Evolutionary conservation across 495 filamentous ascomycete species (phyloP), one percentile per base, ranked within the genome.

Genomic region (Tuber brumale): DNA sequence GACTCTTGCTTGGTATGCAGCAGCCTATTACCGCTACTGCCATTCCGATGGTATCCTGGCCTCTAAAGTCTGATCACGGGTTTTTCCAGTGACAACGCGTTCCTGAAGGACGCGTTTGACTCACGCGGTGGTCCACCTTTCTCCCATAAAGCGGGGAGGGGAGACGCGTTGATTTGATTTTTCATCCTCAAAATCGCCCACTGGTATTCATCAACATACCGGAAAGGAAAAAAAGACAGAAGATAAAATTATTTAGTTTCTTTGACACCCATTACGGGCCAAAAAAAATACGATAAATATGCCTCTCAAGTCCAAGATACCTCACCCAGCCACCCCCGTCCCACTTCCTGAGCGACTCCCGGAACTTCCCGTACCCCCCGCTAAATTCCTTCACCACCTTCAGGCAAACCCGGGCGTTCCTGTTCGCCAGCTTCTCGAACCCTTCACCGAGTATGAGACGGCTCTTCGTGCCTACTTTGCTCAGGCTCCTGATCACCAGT

Each of bases 401-500:
- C 45, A 84, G 4, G 79, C 86, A 70, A 85, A 91, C 73, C 87
- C 88, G 9, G 75, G 88, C 3, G 86, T 82, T 39, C 85, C 89
- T 3, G 84, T 94, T 72, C 76, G 74, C 0, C 84, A 92, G 37
- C 82, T 94, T 39, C 81, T 93, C 57, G 84, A 88, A 76, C 93
- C 92, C 1, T 95, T 89, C 84, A 89, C 90, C 76, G 83, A 87
- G 16, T 93, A 88, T 74, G 93, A 95, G 76, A 86, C 88, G 35
- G 86, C 88, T 70, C 83, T 93, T 9, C 90, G 93, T 39, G 89
- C 90, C 80, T 82, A 89, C 41, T 95, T 89, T 81, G 92, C 93
- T 51, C 92, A 94, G 83, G 85, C 91, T 18, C 89, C 90, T 3
- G 82, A 85, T 35, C 87, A 92, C 78, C 84, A 87, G 18, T 82